Conservation (phyloP, 148 eudicot species). For the Drosera capensis region DNA sequence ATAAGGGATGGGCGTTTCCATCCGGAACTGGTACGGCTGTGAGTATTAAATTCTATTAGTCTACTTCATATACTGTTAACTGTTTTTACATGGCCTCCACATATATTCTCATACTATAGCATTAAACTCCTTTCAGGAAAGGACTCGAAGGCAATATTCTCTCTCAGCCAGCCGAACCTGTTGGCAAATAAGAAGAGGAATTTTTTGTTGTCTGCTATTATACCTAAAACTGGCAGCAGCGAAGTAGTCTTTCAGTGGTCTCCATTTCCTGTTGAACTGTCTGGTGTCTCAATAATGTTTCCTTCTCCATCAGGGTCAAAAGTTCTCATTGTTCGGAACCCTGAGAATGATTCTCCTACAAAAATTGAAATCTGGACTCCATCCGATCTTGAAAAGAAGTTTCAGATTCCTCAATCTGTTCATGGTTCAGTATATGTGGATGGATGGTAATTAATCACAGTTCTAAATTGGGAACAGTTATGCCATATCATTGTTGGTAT, state of each 20-base stretch:
- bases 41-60: neutral
- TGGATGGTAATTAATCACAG: conserved; percentile 48
- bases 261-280: conserved; percentile 65
- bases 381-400: conserved; percentile 61
- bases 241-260: conserved; percentile 54
- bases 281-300: conserved; percentile 48
- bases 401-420: conserved; percentile 47
- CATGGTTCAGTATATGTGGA: conserved; percentile 82
- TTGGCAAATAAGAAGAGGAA: conserved; percentile 66
- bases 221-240: conserved; percentile 25
- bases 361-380: conserved; percentile 74
- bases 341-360: conserved; percentile 64
- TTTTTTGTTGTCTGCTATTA: conserved; percentile 32
- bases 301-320: conserved; percentile 96
- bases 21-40: conserved; percentile 31
- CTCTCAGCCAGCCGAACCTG: conserved; percentile 65
- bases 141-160: conserved; percentile 49
- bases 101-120: neutral
- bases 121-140: conserved; percentile 25
- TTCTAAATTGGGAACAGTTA: neutral
- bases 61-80: neutral
- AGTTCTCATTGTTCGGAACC: conserved; percentile 66
- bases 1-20: conserved; percentile 62
- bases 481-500: neutral
- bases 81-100: neutral